These are phyloP conservation scores for Leccinum solheimii DNA, from an alignment of 1,284 basidiomycete genomes.

Conservation along the genomic window DNA sequence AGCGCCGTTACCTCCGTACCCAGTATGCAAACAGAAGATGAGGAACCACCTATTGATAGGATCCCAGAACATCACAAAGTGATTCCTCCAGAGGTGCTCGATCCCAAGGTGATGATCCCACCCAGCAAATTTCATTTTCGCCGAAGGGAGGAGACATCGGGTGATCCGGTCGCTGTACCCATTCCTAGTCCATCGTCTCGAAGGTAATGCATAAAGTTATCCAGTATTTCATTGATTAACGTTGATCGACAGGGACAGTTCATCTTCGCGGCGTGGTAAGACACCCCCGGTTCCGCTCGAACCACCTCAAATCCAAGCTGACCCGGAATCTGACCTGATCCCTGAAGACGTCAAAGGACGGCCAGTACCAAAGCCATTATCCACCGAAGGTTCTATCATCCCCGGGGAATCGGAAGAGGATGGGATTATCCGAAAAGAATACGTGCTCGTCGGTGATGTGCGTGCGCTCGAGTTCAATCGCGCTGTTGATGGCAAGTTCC, in stretches of 20 bases:
- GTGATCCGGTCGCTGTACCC: constrained; percentile 8
- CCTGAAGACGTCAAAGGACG: constrained; percentile 18
- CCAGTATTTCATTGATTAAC: background rate
- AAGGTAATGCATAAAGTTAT: constrained; percentile 19
- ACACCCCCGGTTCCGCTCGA: constrained; percentile 11
- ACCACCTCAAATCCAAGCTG: constrained; percentile 14
- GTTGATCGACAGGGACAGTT: constrained; percentile 11
- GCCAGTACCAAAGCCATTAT: constrained; percentile 38
- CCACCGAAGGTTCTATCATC: constrained; percentile 67
- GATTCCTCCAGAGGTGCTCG: constrained; percentile 74
- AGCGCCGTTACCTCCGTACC: constrained; percentile 13
- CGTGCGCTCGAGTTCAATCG: constrained; percentile 75
- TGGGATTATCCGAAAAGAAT: constrained; percentile 69
- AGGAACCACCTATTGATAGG: constrained; percentile 26
- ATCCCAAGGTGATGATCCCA: constrained; percentile 75
- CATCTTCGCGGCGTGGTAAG: constrained; percentile 22
- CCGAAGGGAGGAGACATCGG: constrained; percentile 30
- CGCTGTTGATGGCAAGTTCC: constrained; percentile 67
- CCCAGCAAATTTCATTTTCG: constrained; percentile 76
- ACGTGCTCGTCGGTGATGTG: constrained; percentile 76
- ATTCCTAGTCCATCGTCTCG: constrained; percentile 13
- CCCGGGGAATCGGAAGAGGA: constrained; percentile 84
- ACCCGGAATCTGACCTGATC: constrained; percentile 8
- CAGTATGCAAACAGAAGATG: constrained; percentile 31
- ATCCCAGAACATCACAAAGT: constrained; percentile 67